phyloP scores from a whole-genome alignment of 805 yeast genomes.

The Sungouiella blattae region DNA sequence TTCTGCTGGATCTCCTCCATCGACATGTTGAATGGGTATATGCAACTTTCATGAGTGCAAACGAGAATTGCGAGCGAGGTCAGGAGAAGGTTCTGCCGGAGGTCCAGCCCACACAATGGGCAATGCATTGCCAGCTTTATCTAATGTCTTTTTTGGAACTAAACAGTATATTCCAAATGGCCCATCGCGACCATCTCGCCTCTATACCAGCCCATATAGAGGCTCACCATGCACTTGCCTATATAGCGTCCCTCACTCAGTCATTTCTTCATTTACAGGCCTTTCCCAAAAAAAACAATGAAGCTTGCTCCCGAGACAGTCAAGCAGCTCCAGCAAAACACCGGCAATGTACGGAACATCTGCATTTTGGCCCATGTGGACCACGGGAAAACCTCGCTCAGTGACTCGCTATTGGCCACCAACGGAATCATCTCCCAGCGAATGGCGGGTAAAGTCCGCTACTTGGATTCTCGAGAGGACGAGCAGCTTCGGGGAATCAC shows the following conservation, averaged over 20 bases:
- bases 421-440: conserved; percentile 94
- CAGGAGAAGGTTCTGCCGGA: conserved; percentile 25
- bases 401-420: conserved; percentile 88
- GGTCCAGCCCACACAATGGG: conserved; percentile 25
- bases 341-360: conserved; percentile 75
- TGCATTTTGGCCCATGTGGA: conserved; percentile 98
- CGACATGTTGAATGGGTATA: conserved; percentile 32
- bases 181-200: too few relatives aligned
- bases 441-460: conserved; percentile 93
- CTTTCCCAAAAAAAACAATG: too few relatives aligned
- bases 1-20: conserved; percentile 24
- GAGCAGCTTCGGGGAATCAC: conserved; percentile 96
- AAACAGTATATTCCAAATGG: too few relatives aligned
- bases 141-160: too few relatives aligned
- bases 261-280: too few relatives aligned
- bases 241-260: too few relatives aligned
- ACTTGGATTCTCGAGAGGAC: conserved; percentile 89
- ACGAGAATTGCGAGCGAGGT: conserved; percentile 23
- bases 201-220: too few relatives aligned
- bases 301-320: conserved; percentile 64
- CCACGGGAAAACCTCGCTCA: conserved; percentile 94
- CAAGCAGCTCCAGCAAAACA: conserved; percentile 62
- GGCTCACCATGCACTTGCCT: too few relatives aligned
- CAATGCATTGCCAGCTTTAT: too few relatives aligned
- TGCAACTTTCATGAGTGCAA: conserved; percentile 27